Evolutionary conservation across 495 filamentous ascomycete species (phyloP).

Genomic region (Articulospora tetracladia): DNA sequence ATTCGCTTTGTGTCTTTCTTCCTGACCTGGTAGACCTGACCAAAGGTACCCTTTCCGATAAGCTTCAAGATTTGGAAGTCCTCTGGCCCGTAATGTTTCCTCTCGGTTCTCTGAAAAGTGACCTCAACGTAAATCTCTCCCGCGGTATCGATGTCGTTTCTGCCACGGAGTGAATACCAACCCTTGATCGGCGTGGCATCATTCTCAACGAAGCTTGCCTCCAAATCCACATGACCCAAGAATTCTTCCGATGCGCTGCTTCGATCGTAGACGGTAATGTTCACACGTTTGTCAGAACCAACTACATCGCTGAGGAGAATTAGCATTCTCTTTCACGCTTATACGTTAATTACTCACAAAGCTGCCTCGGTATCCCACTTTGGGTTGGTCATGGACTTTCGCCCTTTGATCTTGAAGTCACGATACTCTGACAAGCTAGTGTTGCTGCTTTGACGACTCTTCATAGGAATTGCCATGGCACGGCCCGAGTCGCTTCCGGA

Average conservation of each 20-base stretch:
- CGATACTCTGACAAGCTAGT: slow-evolving; percentile 72
- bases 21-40: slow-evolving; percentile 99
- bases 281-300: slow-evolving; percentile 84
- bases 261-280: slow-evolving; percentile 91
- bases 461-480: slow-evolving; percentile 94
- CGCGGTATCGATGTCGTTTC: slow-evolving; percentile 56
- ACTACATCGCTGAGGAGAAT: slow-evolving; percentile 75
- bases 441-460: slow-evolving; percentile 89
- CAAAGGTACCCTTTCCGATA: slow-evolving; percentile 97
- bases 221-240: slow-evolving; percentile 81
- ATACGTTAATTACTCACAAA: slow-evolving; percentile 62
- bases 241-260: slow-evolving; percentile 78
- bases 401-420: slow-evolving; percentile 56
- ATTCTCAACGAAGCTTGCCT: slow-evolving; percentile 57
- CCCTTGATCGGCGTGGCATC: slow-evolving; percentile 69
- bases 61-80: slow-evolving; percentile 95
- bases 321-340: slow-evolving; percentile 25
- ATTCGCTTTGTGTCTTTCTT: slow-evolving; percentile 96
- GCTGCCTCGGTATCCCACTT: slow-evolving; percentile 94
- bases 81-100: slow-evolving; percentile 91
- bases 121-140: slow-evolving; percentile 91
- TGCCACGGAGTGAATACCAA: slow-evolving; percentile 78
- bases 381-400: slow-evolving; percentile 74
- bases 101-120: slow-evolving; percentile 82
- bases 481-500: slow-evolving; percentile 72